Conservation (phyloP, 768 basidiomycete genomes). For the Kwoniella sp. region DNA sequence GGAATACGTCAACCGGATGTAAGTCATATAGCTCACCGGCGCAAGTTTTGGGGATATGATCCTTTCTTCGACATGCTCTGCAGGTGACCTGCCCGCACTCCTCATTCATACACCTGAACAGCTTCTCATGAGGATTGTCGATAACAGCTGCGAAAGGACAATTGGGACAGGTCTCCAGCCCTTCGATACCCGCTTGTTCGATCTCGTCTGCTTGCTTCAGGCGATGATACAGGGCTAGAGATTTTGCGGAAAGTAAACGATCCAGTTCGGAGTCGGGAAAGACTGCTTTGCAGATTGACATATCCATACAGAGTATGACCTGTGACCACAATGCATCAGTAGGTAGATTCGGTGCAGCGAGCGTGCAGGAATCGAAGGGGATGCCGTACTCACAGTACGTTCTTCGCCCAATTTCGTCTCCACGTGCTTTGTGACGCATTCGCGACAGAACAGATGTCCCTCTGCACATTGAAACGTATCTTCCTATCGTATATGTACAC, state of each 20-base stretch:
- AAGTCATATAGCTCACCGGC: constrained; percentile 34
- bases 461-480: constrained; percentile 89
- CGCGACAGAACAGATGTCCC: constrained; percentile 79
- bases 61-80: constrained; percentile 71
- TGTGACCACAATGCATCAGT: constrained; percentile 10
- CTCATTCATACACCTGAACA: constrained; percentile 62
- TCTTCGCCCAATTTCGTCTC: constrained; percentile 64
- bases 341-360: constrained; percentile 48
- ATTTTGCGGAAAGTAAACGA: constrained; percentile 69
- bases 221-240: constrained; percentile 65
- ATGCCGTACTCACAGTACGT: constrained; percentile 39
- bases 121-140: constrained; percentile 67
- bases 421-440: constrained; percentile 71
- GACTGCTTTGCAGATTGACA: constrained; percentile 66
- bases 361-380: constrained; percentile 58
- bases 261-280: constrained; percentile 74
- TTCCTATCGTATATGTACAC: constrained; percentile 59
- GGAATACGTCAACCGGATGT: neutral
- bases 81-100: constrained; percentile 79
- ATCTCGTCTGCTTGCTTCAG: constrained; percentile 77
- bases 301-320: constrained; percentile 80
- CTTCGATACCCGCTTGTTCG: constrained; percentile 73
- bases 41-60: constrained; percentile 58
- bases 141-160: constrained; percentile 86
- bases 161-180: constrained; percentile 84